Evolutionary conservation across 495 filamentous ascomycete species (phyloP), one percentile per base, ranked within the genome.

Genomic region (Aspergillus steynii): DNA sequence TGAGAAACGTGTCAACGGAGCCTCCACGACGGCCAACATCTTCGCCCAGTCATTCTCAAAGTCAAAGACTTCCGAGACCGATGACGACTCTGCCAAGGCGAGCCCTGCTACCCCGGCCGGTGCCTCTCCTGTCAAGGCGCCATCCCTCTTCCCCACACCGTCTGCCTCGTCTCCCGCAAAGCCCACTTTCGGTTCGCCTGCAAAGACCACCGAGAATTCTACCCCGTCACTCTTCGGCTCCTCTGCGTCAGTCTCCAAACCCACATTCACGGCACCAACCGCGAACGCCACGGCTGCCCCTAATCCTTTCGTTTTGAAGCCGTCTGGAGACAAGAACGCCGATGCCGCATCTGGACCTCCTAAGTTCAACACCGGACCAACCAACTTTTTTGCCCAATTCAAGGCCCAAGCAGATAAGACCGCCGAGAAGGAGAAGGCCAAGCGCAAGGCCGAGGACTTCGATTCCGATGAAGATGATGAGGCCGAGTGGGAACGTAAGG

Each of bases 381-480:
- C 64, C 1, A 68, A 77, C 53, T 81, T 81, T 53, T 64, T 76
- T 52, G 67, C 71, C 3, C 74, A 78, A 27, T 77, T 78, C 57
- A 72, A 72, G 55, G 68, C 74, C 47, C 63, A 72, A 50, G 68
- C 72, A 3, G 70, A 75, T 7, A 67, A 74, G 48, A 65, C 63
- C 12, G 66, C 65, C 28, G 71, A 72, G 37, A 75, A 80, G 45
- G 75, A 75, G 51, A 81, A 82, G 60, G 71, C 67, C 15, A 83
- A 82, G 66, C 81, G 82, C 52, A 86, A 82, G 65, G 80, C 74
- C 1, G 83, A 83, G 53, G 83, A 87, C 1, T 80, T 77, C 55
- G 83, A 85, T 60, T 83, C 80, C 0, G 83, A 84, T 14, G 81
- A 83, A 29, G 82, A 83, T 20, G 75, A 81, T 42, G 78, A 82